Evolutionary conservation across 1,284 basidiomycete species (phyloP), one percentile per base, ranked within the genome.

Genomic region (Melampsora occidentalis): DNA sequence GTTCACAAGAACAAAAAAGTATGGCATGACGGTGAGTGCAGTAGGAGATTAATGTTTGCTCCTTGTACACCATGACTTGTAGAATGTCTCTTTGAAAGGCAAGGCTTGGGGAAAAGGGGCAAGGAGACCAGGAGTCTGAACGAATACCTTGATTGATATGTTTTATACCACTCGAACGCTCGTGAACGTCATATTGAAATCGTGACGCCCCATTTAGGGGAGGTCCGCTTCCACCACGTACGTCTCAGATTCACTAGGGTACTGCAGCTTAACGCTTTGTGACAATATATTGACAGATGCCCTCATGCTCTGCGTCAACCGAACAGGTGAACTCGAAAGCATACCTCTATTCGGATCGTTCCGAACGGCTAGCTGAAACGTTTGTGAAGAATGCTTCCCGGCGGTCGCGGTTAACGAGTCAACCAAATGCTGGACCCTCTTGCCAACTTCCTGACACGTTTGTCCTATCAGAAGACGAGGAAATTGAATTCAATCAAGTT

Each of bases 21-120:
- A 33, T 72, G 70, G 70, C 70, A 72, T 64, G 70, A 72, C 65
- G 70, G 70, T 72, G 59, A 57, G 68, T 57, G 16, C 35, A 12
- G 39, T 42, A 9, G 10, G 39, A 42, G 39, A 42, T 42, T 10
- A 42, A 42, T 42, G 39, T 10, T 42, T 42, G 39, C 39, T 42
- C 39, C 39, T 42, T 42, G 39, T 10, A 42, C 39, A 42, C 39
- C 39, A 42, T 42, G 4, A 42, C 39, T 42, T 42, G 39, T 42
- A 6, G 39, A 42, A 42, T 42, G 12, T 42, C 39, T 12, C 39
- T 42, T 6, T 35, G 39, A 42, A 42, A 42, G 1, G 39, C 39
- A 64, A 28, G 20, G 62, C 25, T 20, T 35, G 25, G 33, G 20
- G 22, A 33, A 64, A 10, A 7, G 20, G 35, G 9, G 20, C 62